Conservation (phyloP, 2,329 filamentous ascomycete species). For the Penicillium sp. region DNA sequence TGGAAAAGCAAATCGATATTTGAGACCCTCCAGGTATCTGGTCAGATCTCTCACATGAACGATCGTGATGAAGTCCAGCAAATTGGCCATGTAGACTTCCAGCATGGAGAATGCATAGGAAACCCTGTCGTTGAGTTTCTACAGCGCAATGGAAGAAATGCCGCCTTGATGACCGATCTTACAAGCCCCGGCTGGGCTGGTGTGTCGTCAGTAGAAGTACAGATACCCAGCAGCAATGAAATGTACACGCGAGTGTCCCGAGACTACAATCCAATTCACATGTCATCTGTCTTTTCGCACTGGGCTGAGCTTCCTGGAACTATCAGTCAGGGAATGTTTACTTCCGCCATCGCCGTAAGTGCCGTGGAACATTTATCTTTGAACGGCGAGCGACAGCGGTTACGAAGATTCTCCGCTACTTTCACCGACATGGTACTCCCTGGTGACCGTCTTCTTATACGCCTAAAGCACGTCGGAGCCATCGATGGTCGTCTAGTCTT, state of each 20-base stretch:
- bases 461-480: conserved; percentile 95
- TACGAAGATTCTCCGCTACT: conserved; percentile 93
- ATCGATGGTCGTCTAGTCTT: conserved; percentile 97
- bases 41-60: background rate
- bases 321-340: conserved; percentile 99
- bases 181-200: conserved; percentile 1
- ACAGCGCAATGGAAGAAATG: background rate
- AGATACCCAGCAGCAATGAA: conserved; percentile 62
- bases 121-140: background rate
- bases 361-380: conserved; percentile 91
- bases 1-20: background rate
- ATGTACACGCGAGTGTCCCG: conserved; percentile 95
- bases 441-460: conserved; percentile 90
- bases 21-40: background rate
- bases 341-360: conserved; percentile 89
- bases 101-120: background rate
- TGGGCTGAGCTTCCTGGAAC: conserved; percentile 97
- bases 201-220: background rate
- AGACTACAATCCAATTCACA: conserved; percentile 98
- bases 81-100: background rate
- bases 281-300: conserved; percentile 90
- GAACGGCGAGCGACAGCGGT: conserved; percentile 95
- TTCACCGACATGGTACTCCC: conserved; percentile 97
- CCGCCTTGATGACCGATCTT: background rate
- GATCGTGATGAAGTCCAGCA: background rate